phyloP scores from a whole-genome alignment of 495 filamentous ascomycete species.

The Neurospora sp. region DNA sequence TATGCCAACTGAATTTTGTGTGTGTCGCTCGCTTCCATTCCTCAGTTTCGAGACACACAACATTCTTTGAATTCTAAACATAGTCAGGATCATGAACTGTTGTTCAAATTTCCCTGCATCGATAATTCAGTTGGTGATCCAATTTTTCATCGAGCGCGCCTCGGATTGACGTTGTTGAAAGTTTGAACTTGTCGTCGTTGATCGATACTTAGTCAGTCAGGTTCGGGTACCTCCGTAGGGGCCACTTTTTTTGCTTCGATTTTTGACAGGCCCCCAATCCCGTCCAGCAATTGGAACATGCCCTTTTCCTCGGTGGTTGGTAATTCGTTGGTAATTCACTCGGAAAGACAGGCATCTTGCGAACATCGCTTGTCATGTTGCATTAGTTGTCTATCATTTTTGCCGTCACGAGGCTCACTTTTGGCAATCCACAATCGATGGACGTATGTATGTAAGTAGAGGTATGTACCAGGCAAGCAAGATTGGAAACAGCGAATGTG shows the following conservation, averaged over 20 bases:
- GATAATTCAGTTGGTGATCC: not conserved
- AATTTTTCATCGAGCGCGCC: not conserved
- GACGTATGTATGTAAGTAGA: not conserved
- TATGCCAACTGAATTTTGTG: not conserved
- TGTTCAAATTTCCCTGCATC: not conserved
- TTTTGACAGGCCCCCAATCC: not conserved
- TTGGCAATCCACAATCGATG: conserved; percentile 7
- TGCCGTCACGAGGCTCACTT: conserved; percentile 2
- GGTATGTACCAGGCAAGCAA: not conserved
- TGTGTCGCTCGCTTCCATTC: not conserved
- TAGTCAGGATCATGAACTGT: not conserved
- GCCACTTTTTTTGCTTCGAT: not conserved
- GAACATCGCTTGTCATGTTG: not conserved
- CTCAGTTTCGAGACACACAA: not conserved
- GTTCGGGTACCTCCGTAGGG: not conserved
- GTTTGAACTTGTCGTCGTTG: not conserved
- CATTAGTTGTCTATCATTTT: not conserved
- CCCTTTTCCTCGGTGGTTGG: not conserved
- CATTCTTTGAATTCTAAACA: not conserved
- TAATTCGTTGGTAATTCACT: not conserved
- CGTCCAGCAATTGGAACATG: not conserved
- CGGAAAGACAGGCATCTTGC: not conserved
- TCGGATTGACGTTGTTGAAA: not conserved
- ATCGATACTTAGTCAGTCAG: not conserved
- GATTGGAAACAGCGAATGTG: not conserved